Conservation (phyloP, 2,329 filamentous ascomycete genomes). For the Epichloe bromicola region DNA sequence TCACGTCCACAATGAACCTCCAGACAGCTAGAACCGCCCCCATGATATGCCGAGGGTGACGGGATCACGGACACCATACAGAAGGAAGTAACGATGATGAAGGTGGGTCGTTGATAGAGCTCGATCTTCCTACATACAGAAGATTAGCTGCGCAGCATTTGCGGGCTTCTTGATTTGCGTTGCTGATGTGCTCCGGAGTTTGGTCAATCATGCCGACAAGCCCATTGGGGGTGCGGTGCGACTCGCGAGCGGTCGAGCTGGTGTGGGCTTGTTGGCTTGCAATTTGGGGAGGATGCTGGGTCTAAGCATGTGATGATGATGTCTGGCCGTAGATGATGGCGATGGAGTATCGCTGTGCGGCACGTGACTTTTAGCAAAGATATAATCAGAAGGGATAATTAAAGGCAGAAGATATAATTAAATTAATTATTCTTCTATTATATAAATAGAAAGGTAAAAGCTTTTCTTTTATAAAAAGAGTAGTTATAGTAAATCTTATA, state of each 20-base stretch:
- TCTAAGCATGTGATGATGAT: constrained; percentile 18
- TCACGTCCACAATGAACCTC: constrained; percentile 47
- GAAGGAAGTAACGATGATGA: neutral
- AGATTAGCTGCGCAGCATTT: neutral
- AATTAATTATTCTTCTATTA: too few relatives aligned
- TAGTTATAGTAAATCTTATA: too few relatives aligned
- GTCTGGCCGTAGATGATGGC: constrained; percentile 4
- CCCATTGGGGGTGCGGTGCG: neutral
- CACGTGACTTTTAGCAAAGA: too few relatives aligned
- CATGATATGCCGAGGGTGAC: constrained; percentile 25
- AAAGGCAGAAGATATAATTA: too few relatives aligned
- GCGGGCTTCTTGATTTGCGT: neutral
- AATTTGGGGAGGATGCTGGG: neutral
- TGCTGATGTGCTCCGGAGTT: neutral
- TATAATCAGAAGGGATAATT: too few relatives aligned
- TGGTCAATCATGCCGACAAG: neutral
- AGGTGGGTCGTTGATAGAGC: neutral
- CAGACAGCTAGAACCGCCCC: constrained; percentile 36
- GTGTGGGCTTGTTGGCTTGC: neutral
- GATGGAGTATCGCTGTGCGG: too few relatives aligned
- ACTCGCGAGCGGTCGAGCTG: constrained; percentile 1
- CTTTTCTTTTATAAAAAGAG: too few relatives aligned
- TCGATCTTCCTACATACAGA: neutral
- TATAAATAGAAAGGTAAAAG: too few relatives aligned
- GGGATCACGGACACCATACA: constrained; percentile 15